Percentiles rank a stretch among this genome's conserved stretches.
phyloP scores from a whole-genome alignment of 495 filamentous ascomycete species.

The Thermothielavioides terrestris region DNA sequence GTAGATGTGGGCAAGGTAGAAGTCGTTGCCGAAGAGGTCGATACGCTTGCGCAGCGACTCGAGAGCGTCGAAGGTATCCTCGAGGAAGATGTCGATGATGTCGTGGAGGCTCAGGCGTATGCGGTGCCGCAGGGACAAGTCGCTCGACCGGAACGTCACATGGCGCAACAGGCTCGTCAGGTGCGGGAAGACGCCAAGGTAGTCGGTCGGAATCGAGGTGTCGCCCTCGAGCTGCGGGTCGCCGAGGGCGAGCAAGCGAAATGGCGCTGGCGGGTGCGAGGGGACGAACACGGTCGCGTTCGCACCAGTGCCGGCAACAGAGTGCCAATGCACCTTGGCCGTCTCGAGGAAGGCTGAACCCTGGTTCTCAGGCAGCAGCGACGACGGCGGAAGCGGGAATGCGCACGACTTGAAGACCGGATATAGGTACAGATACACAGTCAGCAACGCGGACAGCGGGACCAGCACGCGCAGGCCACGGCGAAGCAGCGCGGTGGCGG shows the following conservation, averaged over 20 bases:
- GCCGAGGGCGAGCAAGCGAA: slow-evolving; percentile 81
- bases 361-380: slow-evolving; percentile 20
- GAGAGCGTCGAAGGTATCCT: slow-evolving; percentile 57
- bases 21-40: slow-evolving; percentile 89
- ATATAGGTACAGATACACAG: slow-evolving; percentile 80
- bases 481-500: slow-evolving; percentile 50
- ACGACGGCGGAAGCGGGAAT: slow-evolving; percentile 55
- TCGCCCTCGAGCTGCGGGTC: slow-evolving; percentile 96
- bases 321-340: slow-evolving; percentile 38
- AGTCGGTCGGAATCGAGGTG: slow-evolving; percentile 59
- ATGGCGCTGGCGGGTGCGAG: slow-evolving; percentile 50
- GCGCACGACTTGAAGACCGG: slow-evolving; percentile 73
- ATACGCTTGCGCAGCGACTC: slow-evolving; percentile 64
- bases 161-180: slow-evolving; percentile 44
- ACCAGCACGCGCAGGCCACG: slow-evolving; percentile 56
- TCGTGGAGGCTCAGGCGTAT: slow-evolving; percentile 42
- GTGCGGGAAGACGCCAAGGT: slow-evolving; percentile 53
- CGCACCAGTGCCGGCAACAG: background rate
- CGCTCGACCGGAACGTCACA: slow-evolving; percentile 35
- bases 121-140: slow-evolving; percentile 36
- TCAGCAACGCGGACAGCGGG: slow-evolving; percentile 59
- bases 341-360: slow-evolving; percentile 39
- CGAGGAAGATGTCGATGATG: slow-evolving; percentile 43
- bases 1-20: slow-evolving; percentile 89
- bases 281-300: slow-evolving; percentile 9